Evolutionary conservation across 1,284 basidiomycete species (phyloP).

Genomic region (Mycena citricolor): DNA sequence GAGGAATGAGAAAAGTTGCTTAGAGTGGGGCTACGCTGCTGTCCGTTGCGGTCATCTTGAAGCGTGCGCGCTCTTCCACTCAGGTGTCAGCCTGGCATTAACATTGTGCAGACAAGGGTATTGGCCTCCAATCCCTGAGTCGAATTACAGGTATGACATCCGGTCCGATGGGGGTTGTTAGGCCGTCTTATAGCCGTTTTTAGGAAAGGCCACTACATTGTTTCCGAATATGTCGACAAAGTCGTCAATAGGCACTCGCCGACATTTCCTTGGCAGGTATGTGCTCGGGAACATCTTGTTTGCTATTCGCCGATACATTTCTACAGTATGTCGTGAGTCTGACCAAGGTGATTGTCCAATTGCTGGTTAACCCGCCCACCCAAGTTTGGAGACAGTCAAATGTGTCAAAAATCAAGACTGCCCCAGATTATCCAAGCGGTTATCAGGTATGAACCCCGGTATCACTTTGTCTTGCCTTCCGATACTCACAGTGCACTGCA

Average conservation of each 20-base stretch:
- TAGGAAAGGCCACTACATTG: conserved; percentile 80
- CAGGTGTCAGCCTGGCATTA: conserved; percentile 2
- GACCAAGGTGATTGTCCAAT: too few species aligned
- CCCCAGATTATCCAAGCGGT: conserved; percentile 74
- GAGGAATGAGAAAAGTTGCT: conserved; percentile 62
- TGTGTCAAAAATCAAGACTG: conserved; percentile 65
- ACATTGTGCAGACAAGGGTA: conserved; percentile 51
- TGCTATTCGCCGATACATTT: conserved; percentile 1
- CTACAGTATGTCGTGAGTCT: conserved; percentile 64
- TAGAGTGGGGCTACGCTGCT: conserved; percentile 83
- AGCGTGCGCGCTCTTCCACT: conserved; percentile 50
- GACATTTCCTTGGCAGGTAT: conserved; percentile 70
- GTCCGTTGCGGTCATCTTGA: conserved; percentile 73
- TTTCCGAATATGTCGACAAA: conserved; percentile 76
- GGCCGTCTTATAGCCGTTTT: conserved; percentile 2
- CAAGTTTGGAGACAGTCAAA: conserved; percentile 78
- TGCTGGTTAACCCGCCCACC: conserved; percentile 25
- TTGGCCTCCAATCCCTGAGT: conserved; percentile 80
- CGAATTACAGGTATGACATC: conserved; percentile 70
- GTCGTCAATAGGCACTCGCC: conserved; percentile 59
- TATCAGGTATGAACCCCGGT: conserved; percentile 53
- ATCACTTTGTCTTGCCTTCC: not conserved
- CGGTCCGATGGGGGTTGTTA: conserved; percentile 1
- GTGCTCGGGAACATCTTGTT: conserved; percentile 26
- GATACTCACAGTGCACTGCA: conserved; percentile 31